Base-by-base conservation (phyloP, 352 stramenopile species). In the Pythium periplocum region DNA sequence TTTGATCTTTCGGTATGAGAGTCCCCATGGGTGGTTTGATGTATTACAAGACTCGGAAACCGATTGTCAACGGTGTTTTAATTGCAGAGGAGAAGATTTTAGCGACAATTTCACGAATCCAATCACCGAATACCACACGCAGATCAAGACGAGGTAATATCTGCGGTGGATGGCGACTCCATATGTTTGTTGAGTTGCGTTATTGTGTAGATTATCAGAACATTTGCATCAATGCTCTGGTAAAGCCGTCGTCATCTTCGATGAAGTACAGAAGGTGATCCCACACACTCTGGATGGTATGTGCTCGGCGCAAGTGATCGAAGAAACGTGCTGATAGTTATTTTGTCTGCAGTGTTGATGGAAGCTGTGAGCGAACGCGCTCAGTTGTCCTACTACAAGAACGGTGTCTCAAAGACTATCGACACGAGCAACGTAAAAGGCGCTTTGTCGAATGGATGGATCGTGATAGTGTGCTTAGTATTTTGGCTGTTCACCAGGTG, bases 231-330 rank as follows among this genome's bases (percentile, higher is more conserved):
- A 77, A 36, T 96, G 86, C 62, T 86, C 70, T 17, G 88, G 88
- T 26, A 92, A 95, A 59, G 86, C 85, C 3, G 76, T 97, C 7
- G 80, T 97, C 31, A 68, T 97, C 34, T 95, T 97, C 47, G 88
- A 97, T 53, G 88, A 97, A 75, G 79, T 97, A 32, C 87, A 97
- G 53, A 97, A 96, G 60, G 83, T 94, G 53, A 87, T 96, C 48
- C 87, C 87, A 7, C 83, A 93, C 45, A 96, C 87, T 1, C 73
- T 96, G 10, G 86, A 96, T 45, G 84, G 79, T 90, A 67, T n/a
- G 60, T 31, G 41, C 5, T 53, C 63, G 4, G 42, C 30, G 17
- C 17, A 26, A 26, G 17, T 26, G 17, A 26, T 0, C 17, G 17
- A 26, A 26, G 17, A 26, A 26, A 26, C 17, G 17, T 53, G 34